A percentile compares a stretch with the other conserved stretches of the same genome.
Evolutionary conservation across 768 basidiomycete species (phyloP).

Genomic region (Russula emetica): DNA sequence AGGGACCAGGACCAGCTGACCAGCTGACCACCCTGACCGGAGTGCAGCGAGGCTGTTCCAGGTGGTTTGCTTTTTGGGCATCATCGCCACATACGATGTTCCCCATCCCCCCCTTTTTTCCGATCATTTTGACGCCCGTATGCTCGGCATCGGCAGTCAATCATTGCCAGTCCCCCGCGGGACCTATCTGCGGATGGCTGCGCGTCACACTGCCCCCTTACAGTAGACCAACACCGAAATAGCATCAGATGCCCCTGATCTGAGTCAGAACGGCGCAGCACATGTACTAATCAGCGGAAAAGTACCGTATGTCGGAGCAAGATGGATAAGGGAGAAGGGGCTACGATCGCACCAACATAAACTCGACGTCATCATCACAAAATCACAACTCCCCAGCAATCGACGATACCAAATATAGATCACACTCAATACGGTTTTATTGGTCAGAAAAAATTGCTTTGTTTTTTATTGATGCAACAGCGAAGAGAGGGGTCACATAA

Average conservation of each 20-base stretch:
- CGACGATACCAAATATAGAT: background rate
- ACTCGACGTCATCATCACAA: slow-evolving; percentile 8
- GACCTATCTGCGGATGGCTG: slow-evolving; percentile 5
- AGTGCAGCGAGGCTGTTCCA: too few species aligned
- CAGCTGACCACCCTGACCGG: too few species aligned
- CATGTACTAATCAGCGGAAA: background rate
- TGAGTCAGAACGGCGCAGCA: background rate
- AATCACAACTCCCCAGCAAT: background rate
- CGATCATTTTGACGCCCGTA: background rate
- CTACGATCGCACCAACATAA: background rate
- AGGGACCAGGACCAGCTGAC: too few species aligned
- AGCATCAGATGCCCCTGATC: background rate
- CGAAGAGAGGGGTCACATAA: background rate
- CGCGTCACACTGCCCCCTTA: slow-evolving; percentile 9
- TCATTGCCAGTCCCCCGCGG: background rate
- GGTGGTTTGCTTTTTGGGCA: too few species aligned
- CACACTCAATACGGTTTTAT: too few species aligned
- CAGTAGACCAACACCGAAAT: background rate
- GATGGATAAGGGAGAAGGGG: too few species aligned
- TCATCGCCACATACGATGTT: slow-evolving; percentile 14
- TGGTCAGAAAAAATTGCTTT: background rate
- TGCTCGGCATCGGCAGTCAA: background rate
- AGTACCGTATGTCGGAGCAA: background rate
- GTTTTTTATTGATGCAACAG: slow-evolving; percentile 1
- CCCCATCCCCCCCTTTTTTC: too few species aligned